A percentile compares a stretch with the other conserved stretches of the same genome.
Conservation (phyloP, 83 land plant species). For the Larix sibirica region DNA sequence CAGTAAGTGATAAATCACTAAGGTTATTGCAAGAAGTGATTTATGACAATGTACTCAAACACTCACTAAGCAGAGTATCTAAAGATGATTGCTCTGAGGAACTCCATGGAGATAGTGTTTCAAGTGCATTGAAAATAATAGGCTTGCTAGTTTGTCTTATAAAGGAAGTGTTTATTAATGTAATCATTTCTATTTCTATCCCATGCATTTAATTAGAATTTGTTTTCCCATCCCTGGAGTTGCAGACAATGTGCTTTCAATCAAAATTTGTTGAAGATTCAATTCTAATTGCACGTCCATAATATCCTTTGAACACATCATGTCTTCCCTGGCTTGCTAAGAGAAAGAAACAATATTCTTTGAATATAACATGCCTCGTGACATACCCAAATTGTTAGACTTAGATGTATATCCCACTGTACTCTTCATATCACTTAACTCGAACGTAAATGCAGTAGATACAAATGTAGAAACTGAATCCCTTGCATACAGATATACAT, state of each 20-base stretch:
- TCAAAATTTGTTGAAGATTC: not conserved
- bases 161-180: not conserved
- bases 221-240: not conserved
- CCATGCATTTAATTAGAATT: not conserved
- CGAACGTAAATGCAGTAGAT: no score
- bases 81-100: conserved; percentile 9
- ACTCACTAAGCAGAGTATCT: not conserved
- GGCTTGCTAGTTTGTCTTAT: not conserved
- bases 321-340: not conserved
- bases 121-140: not conserved
- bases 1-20: no score
- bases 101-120: not conserved
- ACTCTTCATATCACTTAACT: not conserved
- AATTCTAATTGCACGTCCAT: not conserved
- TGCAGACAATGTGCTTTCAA: not conserved
- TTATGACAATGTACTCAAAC: no score
- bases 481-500: not conserved
- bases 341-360: not conserved
- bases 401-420: not conserved
- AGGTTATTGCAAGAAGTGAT: no score
- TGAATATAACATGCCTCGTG: conserved; percentile 3
- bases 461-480: not conserved
- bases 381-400: not conserved
- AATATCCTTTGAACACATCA: not conserved
- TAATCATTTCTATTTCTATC: not conserved